phyloP scores from a whole-genome alignment of 1,139 yeast genomes.

The Yamadazyma sp. region DNA sequence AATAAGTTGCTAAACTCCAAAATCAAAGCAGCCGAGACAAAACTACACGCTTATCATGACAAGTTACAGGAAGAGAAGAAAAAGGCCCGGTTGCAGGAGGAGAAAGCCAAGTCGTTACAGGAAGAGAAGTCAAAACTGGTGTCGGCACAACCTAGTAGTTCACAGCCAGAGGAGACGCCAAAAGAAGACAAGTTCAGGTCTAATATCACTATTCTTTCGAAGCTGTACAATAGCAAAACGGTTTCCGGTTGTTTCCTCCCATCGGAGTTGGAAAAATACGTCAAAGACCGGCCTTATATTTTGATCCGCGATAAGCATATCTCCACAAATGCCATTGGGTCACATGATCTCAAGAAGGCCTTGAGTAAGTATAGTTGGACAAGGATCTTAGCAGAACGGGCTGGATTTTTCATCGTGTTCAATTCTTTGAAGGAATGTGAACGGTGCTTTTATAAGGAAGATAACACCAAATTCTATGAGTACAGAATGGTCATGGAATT shows the following conservation, averaged over 20 bases:
- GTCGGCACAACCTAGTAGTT: neutral
- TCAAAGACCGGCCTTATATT: slow-evolving; percentile 57
- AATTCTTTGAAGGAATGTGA: slow-evolving; percentile 63
- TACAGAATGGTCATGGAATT: slow-evolving; percentile 59
- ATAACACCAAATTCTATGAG: slow-evolving; percentile 54
- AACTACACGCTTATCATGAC: slow-evolving; percentile 23
- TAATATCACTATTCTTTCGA: slow-evolving; percentile 38
- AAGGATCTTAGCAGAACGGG: slow-evolving; percentile 57
- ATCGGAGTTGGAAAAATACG: slow-evolving; percentile 42
- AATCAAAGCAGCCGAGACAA: slow-evolving; percentile 28
- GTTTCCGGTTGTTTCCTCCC: slow-evolving; percentile 42
- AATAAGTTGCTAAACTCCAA: slow-evolving; percentile 30
- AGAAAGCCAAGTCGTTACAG: slow-evolving; percentile 8
- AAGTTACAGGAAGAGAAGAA: slow-evolving; percentile 32
- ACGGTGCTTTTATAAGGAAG: slow-evolving; percentile 64
- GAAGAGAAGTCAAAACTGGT: slow-evolving; percentile 12
- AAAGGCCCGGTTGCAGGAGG: slow-evolving; percentile 26
- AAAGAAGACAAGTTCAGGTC: slow-evolving; percentile 13
- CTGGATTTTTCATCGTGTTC: slow-evolving; percentile 74
- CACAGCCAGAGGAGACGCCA: slow-evolving; percentile 5
- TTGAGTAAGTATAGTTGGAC: slow-evolving; percentile 63
- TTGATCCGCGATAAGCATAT: slow-evolving; percentile 55
- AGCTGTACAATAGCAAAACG: slow-evolving; percentile 30
- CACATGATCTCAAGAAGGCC: slow-evolving; percentile 54
- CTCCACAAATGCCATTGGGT: slow-evolving; percentile 49